Conservation (phyloP, 2,329 filamentous ascomycete species). For the Triangularia verruculosa region DNA sequence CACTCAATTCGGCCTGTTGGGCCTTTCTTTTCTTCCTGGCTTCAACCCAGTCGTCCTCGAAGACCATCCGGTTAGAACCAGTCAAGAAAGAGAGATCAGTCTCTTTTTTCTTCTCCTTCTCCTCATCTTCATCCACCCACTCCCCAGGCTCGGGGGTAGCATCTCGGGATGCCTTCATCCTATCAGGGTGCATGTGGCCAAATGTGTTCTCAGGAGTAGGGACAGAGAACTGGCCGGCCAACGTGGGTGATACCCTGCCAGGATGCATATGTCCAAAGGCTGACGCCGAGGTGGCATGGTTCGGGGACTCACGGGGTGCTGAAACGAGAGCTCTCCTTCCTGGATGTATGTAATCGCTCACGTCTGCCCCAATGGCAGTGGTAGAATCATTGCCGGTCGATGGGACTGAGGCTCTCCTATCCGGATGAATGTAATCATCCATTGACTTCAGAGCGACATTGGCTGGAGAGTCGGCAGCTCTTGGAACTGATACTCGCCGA, state of each 20-base stretch:
- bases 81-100: conserved; percentile 15
- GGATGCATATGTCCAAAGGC: not conserved
- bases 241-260: not conserved
- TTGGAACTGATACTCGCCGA: not conserved
- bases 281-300: not conserved
- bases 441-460: not conserved
- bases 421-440: not conserved
- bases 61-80: conserved; percentile 20
- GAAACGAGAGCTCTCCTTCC: not conserved
- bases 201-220: not conserved
- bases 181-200: conserved; percentile 24
- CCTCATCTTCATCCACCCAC: not conserved
- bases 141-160: not conserved
- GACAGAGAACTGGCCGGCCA: not conserved
- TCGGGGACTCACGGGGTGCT: not conserved
- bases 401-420: not conserved
- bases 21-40: not conserved
- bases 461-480: not conserved
- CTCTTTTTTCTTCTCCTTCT: not conserved
- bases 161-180: conserved; percentile 14
- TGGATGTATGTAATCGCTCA: not conserved
- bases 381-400: not conserved
- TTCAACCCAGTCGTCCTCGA: not conserved
- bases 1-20: not conserved
- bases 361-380: not conserved